Evolutionary conservation across 2,329 filamentous ascomycete genomes (phyloP), one percentile per base, ranked within the genome.

Genomic region (Cordyceps farinosa): DNA sequence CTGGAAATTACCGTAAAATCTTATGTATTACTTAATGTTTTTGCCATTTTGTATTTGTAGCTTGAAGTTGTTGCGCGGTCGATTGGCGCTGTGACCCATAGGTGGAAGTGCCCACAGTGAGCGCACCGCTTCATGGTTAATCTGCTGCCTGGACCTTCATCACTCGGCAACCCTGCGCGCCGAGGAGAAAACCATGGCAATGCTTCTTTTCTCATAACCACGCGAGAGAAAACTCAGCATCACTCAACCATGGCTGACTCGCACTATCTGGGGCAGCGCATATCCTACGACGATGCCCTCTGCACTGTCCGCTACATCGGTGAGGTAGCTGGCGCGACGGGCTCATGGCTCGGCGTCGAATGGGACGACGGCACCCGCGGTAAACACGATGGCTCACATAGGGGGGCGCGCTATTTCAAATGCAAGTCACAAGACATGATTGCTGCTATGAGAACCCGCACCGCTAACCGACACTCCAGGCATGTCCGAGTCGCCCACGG

Each of bases 311-410:
- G 92, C 65, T 98, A 93, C 72, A 78, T 90, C 65, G 95, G 95
- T 51, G 75, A 83, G 40, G 89, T 98, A 8, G 82, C 85, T 57
- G 90, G 90, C 68, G 93, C 92, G 9, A 82, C 84, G 50, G 91
- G 92, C 55, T 80, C 84, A 66, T 98, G 94, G 93, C 83, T 98
- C 40, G 95, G 95, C 53, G 91, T 98, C 54, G 95, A 99, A 82
- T 99, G 95, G 95, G 94, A 98, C 76, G 91, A 97, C 74, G 80
- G 87, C 63, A 83, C 81, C 44, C 84, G 93, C 70, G 95, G 95
- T 65, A 98, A 97, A 79, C 93, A 99, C 76, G 86, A 94, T 71
- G 95, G 95, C 64, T 87, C 89, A 65, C 87, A 96, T 76, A 87
- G 90, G 67, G 91, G 90, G 65, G 81, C 84, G 66, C 87, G 85